These are phyloP conservation scores for Trichoderma gracile DNA, from an alignment of 2,329 filamentous ascomycete species.

Conservation along the genomic window DNA sequence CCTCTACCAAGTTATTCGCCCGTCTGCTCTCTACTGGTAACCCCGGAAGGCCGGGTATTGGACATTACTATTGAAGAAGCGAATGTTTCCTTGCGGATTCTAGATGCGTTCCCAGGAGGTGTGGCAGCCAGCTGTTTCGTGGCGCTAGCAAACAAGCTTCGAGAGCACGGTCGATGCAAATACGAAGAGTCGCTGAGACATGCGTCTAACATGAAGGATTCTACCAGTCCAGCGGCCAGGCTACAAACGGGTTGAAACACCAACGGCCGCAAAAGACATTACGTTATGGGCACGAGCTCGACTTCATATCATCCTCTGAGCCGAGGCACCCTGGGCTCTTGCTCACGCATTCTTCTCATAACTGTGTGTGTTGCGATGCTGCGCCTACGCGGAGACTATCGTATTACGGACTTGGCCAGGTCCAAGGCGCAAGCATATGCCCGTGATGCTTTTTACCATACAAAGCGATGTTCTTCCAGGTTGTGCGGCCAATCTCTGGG, in stretches of 20 bases:
- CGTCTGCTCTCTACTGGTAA: neutral
- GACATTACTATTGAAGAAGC: neutral
- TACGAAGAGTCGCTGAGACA: neutral
- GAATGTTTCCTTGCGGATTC: neutral
- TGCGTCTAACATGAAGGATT: neutral
- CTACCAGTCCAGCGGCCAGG: neutral
- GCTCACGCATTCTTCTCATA: slow-evolving; percentile 2
- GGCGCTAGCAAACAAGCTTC: neutral
- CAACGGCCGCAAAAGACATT: neutral
- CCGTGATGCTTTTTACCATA: neutral
- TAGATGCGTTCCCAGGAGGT: neutral
- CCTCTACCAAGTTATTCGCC: neutral
- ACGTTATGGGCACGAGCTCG: slow-evolving; percentile 1
- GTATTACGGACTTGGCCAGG: neutral
- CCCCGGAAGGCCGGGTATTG: slow-evolving; percentile 1
- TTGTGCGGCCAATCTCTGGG: neutral
- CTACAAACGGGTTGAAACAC: neutral
- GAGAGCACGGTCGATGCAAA: neutral
- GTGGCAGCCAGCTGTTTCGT: neutral
- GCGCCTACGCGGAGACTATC: neutral
- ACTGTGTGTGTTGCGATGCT: neutral
- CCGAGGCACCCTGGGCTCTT: neutral
- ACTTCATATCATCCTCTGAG: neutral
- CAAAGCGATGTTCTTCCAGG: neutral
- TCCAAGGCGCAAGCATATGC: slow-evolving; percentile 17